phyloP scores from a whole-genome alignment of 148 eudicot genomes.

The Camellia lanceoleosa region DNA sequence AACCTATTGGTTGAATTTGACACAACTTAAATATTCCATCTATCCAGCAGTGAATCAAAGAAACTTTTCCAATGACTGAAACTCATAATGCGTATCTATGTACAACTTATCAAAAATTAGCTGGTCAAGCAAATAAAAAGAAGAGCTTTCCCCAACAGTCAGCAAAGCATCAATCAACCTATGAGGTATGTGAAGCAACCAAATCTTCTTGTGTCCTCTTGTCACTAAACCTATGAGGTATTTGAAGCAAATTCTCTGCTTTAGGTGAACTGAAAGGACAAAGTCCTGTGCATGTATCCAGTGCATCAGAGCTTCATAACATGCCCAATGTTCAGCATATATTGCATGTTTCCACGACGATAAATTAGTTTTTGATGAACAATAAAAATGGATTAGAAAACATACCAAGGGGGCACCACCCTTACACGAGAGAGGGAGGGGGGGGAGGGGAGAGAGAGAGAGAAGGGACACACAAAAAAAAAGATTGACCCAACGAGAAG shows the following conservation, averaged over 20 bases:
- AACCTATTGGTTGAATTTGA: background rate
- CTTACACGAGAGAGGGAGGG: too few species aligned
- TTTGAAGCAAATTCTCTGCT: background rate
- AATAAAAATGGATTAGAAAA: too few species aligned
- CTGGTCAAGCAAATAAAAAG: background rate
- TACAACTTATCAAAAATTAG: background rate
- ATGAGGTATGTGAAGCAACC: background rate
- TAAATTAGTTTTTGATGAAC: too few species aligned
- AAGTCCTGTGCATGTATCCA: background rate
- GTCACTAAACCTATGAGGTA: background rate
- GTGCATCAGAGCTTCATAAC: background rate
- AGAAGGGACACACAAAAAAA: too few species aligned
- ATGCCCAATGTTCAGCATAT: background rate
- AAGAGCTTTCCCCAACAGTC: background rate
- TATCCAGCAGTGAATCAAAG: background rate
- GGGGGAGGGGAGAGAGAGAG: too few species aligned
- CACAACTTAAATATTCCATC: slow-evolving; percentile 6
- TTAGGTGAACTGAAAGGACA: background rate
- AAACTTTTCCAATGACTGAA: background rate
- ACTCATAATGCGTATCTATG: background rate
- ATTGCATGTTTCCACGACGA: too few species aligned
- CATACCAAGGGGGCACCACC: too few species aligned
- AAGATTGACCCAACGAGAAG: too few species aligned
- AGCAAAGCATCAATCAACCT: background rate
- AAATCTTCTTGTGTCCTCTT: background rate